Percentiles rank a stretch among this genome's conserved stretches.
These are phyloP conservation scores for Escallonia herrerae DNA, from an alignment of 129 eudicot species.

Conservation along the genomic window DNA sequence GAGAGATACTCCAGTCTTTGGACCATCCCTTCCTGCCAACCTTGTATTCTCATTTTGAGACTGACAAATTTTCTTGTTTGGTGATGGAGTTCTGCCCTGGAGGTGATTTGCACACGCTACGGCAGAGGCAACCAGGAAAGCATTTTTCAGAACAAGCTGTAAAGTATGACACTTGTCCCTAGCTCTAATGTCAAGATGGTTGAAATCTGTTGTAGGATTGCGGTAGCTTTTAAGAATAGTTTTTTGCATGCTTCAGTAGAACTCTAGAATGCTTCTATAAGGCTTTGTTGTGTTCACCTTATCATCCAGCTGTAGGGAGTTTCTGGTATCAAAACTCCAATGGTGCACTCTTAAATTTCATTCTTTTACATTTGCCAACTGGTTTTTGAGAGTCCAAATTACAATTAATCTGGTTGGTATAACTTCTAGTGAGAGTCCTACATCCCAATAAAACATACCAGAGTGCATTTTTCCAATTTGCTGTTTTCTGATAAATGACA, in stretches of 20 bases:
- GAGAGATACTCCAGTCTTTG: conserved; percentile 68
- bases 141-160: conserved; percentile 81
- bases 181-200: neutral
- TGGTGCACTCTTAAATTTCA: no score
- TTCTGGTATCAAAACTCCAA: no score
- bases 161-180: conserved; percentile 47
- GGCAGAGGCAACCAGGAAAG: conserved; percentile 82
- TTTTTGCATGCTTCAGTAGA: neutral
- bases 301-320: no score
- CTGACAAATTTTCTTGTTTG: conserved; percentile 75
- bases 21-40: conserved; percentile 88
- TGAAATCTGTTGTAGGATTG: neutral
- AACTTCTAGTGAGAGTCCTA: no score
- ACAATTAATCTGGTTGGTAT: no score
- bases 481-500: no score
- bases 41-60: conserved; percentile 67
- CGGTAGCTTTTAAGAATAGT: neutral
- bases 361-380: no score
- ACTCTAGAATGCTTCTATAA: no score
- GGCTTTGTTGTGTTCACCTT: no score
- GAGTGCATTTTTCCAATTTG: no score
- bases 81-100: conserved; percentile 93
- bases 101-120: conserved; percentile 72
- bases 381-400: no score
- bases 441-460: no score